phyloP scores from a whole-genome alignment of 2,329 filamentous ascomycete species.

The Hortaea werneckii region DNA sequence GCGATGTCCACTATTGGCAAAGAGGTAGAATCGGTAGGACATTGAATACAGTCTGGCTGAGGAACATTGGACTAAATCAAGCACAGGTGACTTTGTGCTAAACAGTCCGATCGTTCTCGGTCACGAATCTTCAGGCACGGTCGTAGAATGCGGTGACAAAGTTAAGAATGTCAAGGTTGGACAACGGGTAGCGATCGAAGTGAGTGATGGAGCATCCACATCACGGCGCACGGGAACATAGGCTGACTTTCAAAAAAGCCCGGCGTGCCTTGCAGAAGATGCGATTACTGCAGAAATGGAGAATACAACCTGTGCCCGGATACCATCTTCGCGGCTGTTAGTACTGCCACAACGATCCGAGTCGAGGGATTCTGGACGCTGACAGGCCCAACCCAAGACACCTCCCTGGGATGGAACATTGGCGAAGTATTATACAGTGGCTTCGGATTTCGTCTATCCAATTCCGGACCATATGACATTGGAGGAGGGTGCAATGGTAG shows the following conservation, averaged over 20 bases:
- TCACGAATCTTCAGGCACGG: conserved; percentile 33
- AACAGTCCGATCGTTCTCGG: conserved; percentile 38
- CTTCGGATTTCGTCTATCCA: conserved; percentile 37
- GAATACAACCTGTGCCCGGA: conserved; percentile 76
- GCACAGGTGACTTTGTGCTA: conserved; percentile 33
- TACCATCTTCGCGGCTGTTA: conserved; percentile 38
- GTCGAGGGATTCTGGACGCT: no score
- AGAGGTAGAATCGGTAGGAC: conserved; percentile 31
- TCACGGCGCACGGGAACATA: no score
- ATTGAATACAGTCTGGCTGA: no score
- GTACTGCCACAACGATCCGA: not conserved
- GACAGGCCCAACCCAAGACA: conserved; percentile 11
- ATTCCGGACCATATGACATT: conserved; percentile 36
- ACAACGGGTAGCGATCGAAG: conserved; percentile 37
- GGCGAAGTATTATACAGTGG: conserved; percentile 38
- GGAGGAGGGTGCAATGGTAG: conserved; percentile 44
- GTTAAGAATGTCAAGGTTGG: conserved; percentile 36
- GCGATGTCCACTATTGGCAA: conserved; percentile 28
- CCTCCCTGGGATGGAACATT: conserved; percentile 41
- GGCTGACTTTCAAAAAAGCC: conserved; percentile 22
- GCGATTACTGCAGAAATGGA: conserved; percentile 50
- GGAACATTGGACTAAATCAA: not conserved
- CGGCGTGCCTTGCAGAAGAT: conserved; percentile 36
- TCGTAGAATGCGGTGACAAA: conserved; percentile 32
- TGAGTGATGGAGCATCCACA: no score